These are phyloP conservation scores for Fusarium denticulatum DNA, from an alignment of 2,329 filamentous ascomycete species.

Conservation along the genomic window DNA sequence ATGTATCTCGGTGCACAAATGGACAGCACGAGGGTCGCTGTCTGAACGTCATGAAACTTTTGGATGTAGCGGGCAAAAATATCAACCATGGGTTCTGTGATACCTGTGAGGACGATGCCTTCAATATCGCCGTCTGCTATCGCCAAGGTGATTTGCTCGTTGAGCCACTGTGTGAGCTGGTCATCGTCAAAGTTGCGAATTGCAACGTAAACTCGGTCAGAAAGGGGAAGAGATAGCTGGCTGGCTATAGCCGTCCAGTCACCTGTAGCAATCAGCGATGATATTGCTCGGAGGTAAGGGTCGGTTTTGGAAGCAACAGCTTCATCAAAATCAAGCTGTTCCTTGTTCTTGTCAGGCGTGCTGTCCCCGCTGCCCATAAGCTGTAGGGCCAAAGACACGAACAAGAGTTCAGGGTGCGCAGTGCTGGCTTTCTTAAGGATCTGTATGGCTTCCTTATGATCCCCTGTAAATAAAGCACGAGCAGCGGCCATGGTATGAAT, in stretches of 20 bases:
- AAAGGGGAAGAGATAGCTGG: constrained; percentile 76
- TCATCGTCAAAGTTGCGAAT: constrained; percentile 72
- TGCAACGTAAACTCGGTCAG: constrained; percentile 79
- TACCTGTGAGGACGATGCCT: constrained; percentile 80
- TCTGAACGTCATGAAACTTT: constrained; percentile 81
- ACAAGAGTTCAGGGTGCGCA: constrained; percentile 70
- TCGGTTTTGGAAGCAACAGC: constrained; percentile 72
- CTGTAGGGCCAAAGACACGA: constrained; percentile 74
- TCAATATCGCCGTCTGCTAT: constrained; percentile 77
- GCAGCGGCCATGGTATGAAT: constrained; percentile 79
- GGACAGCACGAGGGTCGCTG: constrained; percentile 77
- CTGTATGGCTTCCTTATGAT: constrained; percentile 73
- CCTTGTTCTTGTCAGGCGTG: constrained; percentile 55
- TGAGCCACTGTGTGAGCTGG: constrained; percentile 73
- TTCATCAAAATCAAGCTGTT: constrained; percentile 68
- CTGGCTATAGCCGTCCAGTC: constrained; percentile 80
- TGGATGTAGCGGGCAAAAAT: constrained; percentile 80
- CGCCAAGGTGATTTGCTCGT: constrained; percentile 69
- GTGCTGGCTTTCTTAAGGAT: constrained; percentile 75
- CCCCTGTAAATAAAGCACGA: constrained; percentile 77
- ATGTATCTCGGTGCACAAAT: constrained; percentile 81
- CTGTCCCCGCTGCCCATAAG: constrained; percentile 64
- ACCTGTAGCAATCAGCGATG: constrained; percentile 78
- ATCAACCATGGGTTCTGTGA: constrained; percentile 77
- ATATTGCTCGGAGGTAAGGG: constrained; percentile 82